Percentiles rank a stretch among this genome's conserved stretches.
Conservation (phyloP, 1,284 basidiomycete genomes). For the Anthracocystis setariae region DNA sequence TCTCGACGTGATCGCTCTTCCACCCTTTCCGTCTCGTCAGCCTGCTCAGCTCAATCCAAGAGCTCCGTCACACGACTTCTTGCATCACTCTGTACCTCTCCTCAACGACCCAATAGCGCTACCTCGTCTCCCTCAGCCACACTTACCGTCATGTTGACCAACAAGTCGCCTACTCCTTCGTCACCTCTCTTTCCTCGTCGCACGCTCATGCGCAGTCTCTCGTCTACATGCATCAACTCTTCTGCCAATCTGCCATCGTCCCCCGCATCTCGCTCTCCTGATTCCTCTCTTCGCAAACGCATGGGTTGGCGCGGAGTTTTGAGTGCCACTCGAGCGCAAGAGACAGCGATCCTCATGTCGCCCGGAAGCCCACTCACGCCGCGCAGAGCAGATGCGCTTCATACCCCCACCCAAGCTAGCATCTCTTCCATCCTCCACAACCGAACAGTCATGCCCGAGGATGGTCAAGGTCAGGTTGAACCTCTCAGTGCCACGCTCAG, state of each 20-base stretch:
- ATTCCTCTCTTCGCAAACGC: constrained; percentile 17
- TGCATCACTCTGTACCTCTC: constrained; percentile 3
- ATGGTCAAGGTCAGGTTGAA: constrained; percentile 1
- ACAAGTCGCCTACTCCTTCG: constrained; percentile 22
- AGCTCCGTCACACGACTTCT: constrained; percentile 17
- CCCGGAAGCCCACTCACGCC: constrained; percentile 39
- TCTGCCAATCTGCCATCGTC: constrained; percentile 11
- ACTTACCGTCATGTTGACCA: constrained; percentile 12
- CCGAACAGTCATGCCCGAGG: background rate
- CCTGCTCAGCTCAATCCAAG: background rate
- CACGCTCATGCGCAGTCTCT: constrained; percentile 30
- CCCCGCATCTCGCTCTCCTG: background rate
- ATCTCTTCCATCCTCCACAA: constrained; percentile 8
- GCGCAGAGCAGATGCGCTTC: constrained; percentile 18
- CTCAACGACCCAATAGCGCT: background rate
- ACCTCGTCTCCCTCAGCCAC: constrained; percentile 4
- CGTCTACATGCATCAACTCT: constrained; percentile 22
- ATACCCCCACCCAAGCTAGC: constrained; percentile 30
- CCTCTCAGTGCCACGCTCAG: constrained; percentile 41
- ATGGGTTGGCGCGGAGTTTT: constrained; percentile 27
- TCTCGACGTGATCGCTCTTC: constrained; percentile 10
- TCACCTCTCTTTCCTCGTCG: constrained; percentile 35
- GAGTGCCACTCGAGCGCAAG: constrained; percentile 1
- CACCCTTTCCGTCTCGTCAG: constrained; percentile 11
- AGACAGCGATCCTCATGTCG: constrained; percentile 23